Base-by-base conservation (phyloP, 2,329 filamentous ascomycete species). In the Balansia obtecta region DNA sequence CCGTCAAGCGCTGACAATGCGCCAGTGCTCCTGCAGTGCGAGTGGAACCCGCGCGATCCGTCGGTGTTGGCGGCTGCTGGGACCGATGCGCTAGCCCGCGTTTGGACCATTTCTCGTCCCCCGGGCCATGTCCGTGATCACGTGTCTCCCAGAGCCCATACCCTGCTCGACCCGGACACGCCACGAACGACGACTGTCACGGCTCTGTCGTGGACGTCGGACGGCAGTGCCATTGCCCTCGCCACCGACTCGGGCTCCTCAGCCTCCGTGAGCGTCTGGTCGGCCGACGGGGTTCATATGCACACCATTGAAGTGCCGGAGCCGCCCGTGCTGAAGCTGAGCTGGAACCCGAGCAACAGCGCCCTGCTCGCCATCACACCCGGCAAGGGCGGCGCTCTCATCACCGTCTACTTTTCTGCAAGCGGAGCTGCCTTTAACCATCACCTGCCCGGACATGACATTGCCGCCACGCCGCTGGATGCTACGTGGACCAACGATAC, bases 41-140 rank as follows among this genome's bases (percentile, higher is more conserved):
- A 82, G 72, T 84, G 79, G 77, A 82, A 77, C 71, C 80, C 80
- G 58, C 72, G 65, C 66, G 75, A 83, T 71, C 76, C 80, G 65
- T 78, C 75, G 53, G 70, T 81, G 68, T 72, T 84, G 73, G 80
- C 79, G 66, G 79, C 79, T 72, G 79, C 77, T 70, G 80, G 80
- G 61, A 83, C 79, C 65, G 80, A 83, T 72, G 78, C 80, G 68
- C 78, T 83, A 78, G 80, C 80, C 72, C 79, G 80, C 56, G 73
- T 83, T 68, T 83, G 80, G 80, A 82, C 76, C 55, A 66, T 83
- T 58, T 74, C 76, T 64, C 75, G 74, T 73, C 71, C 70, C 62
- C 61, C 70, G 53, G 67, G 68, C 48, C 59, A 63, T 42, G 63
- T 63, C 48, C 59, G 62, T 50, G 68, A 72, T 67, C 66, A 67